Base-by-base conservation (phyloP, 1,284 basidiomycete species). In the Heterobasidion occidentale region DNA sequence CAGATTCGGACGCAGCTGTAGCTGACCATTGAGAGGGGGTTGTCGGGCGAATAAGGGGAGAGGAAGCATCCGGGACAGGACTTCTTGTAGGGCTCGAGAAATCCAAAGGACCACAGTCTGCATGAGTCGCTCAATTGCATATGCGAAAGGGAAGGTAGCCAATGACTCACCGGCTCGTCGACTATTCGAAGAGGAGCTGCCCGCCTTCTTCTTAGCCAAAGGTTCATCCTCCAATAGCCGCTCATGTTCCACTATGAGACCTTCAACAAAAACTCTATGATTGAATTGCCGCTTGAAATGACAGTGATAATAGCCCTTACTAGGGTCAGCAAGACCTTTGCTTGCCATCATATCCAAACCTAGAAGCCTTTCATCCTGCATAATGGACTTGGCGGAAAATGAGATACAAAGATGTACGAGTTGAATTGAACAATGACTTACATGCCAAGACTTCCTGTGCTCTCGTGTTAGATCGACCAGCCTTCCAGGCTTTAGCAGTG, bases 81-180 rank as follows among this genome's bases (percentile, higher is more conserved):
- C 33, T n/a, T 51, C 35, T 15, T 51, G 50, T 19, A n/a, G 51
- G 42, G 15, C 51, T 53, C 17, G 51, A 53, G 17, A 53, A 53
- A 17, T 38, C 35, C 2, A 53, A 27, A 7, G 42, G 36, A 5
- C 51, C 36, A 17, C 19, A 17, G 14, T 20, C 51, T 53, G 20
- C 17, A 45, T 27, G 27, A 27, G 4, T 27, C 6, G 27, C 27
- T 27, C 27, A 27, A 27, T 27, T 27, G 27, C 27, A 27, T 27
- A 27, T 5, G 27, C 5, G 27, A 27, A 6, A 27, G 4, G 4
- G 6, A 27, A 27, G 27, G 27, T 27, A 6, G 27, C 4, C 27
- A 27, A 27, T 27, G 27, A 27, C 27, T 27, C 27, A 27, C 27
- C 27, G 27, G 27, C 27, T 5, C 27, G 27, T 27, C 27, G 27